Conservation (phyloP, 495 filamentous ascomycete genomes). For the Penicillium riverlandense region DNA sequence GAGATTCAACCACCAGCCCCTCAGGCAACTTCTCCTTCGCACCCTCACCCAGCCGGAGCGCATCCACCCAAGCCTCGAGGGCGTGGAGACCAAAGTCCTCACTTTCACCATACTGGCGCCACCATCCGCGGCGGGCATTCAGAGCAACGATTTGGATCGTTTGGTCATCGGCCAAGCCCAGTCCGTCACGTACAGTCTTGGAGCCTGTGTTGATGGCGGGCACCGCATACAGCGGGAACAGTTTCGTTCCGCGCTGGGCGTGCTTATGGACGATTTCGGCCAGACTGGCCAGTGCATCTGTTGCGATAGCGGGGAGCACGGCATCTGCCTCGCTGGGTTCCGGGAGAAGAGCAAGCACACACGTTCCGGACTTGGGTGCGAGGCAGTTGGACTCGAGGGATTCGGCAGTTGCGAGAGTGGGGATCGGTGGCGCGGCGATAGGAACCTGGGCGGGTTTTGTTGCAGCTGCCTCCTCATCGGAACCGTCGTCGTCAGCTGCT, state of each 20-base stretch:
- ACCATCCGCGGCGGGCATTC: slow-evolving; percentile 83
- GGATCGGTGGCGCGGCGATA: slow-evolving; percentile 29
- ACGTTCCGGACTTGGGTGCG: slow-evolving; percentile 68
- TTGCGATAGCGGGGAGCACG: slow-evolving; percentile 34
- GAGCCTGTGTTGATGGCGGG: slow-evolving; percentile 54
- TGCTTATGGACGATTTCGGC: slow-evolving; percentile 73
- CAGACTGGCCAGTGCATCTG: slow-evolving; percentile 54
- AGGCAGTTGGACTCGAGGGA: slow-evolving; percentile 66
- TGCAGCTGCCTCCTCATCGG: slow-evolving; percentile 19
- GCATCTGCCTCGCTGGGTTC: slow-evolving; percentile 40
- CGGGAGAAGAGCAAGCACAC: slow-evolving; percentile 75
- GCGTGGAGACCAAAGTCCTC: slow-evolving; percentile 48
- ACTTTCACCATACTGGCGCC: slow-evolving; percentile 57
- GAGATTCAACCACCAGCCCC: slow-evolving; percentile 52
- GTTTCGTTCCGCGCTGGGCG: slow-evolving; percentile 49
- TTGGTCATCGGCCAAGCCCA: slow-evolving; percentile 48
- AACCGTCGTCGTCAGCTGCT: slow-evolving; percentile 21
- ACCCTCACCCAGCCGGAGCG: slow-evolving; percentile 77
- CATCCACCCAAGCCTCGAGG: slow-evolving; percentile 82
- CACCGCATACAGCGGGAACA: slow-evolving; percentile 80
- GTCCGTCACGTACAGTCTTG: slow-evolving; percentile 46
- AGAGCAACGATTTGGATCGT: slow-evolving; percentile 64
- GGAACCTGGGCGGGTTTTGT: slow-evolving; percentile 43
- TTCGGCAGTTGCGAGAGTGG: slow-evolving; percentile 47
- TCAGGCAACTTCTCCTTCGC: slow-evolving; percentile 75